Evolutionary conservation across 2,329 filamentous ascomycete species (phyloP), one percentile per base, ranked within the genome.

Genomic region (Pseudopithomyces chartarum): DNA sequence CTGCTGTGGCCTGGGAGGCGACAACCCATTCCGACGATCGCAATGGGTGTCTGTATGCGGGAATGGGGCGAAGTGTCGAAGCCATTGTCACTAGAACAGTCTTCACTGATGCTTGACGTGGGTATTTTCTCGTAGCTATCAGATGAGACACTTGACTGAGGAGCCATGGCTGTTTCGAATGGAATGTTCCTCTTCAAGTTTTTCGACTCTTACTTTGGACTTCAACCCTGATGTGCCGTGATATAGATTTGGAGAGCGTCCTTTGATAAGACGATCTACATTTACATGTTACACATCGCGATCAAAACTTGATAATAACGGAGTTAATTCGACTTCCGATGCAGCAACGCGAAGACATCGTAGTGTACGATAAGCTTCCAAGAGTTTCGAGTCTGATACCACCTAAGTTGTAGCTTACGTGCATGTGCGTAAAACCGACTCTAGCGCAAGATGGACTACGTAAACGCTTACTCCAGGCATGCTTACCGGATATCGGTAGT

Each of bases 1-100:
- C 12, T 52, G 33, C 65, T 58, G 10, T 57, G 65, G 32, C 71
- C 71, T n/a, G 74, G 72, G 38, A 75, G 61, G 29, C 72, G 64
- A 55, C 73, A 58, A 36, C 26, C 51, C 45, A 58, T 50, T 11
- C 55, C 55, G 12, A 58, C 46, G 17, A 58, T 48, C 20, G 55
- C 55, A 43, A 58, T 54, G 13, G 55, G 43, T 7, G 13, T 22
- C 11, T 46, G 43, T 6, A 15, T 46, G 11, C 40, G 40, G 11
- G 17, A 19, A 19, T 12, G 13, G 40, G 40, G 19, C 8, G 5
- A 7, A 8, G 40, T 10, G 8, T 34, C 32, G 32, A 43, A n/a
- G 11, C 11, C 40, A 22, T 43, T 19, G 40, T 23, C 40, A 15
- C 40, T 43, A 12, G 40, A 43, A 20, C 40, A 22, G 22, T 23